These are phyloP conservation scores for Dryas octopetala DNA, from an alignment of 306 rosid species.

Conservation along the genomic window DNA sequence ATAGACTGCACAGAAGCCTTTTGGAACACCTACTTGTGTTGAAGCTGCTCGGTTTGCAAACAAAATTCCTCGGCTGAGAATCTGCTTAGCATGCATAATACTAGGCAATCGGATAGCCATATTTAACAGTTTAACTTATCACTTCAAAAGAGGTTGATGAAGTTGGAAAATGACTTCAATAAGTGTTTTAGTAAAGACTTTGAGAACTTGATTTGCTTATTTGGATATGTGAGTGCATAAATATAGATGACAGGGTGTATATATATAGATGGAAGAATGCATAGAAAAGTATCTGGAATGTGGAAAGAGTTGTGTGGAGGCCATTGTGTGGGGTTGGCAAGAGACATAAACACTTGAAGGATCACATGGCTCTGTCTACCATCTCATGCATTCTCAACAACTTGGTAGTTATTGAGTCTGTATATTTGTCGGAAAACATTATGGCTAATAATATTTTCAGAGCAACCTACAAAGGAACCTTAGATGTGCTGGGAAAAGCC, in stretches of 20 bases:
- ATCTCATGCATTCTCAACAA: background rate
- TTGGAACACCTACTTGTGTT: too few species aligned
- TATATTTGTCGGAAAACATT: slow-evolving; percentile 4
- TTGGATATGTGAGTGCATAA: background rate
- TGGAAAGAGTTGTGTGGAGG: background rate
- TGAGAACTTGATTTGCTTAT: slow-evolving; percentile 9
- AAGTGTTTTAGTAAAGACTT: slow-evolving; percentile 1
- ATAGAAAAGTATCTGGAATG: background rate
- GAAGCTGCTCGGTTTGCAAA: too few species aligned
- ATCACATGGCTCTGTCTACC: slow-evolving; percentile 21
- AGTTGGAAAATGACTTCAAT: background rate
- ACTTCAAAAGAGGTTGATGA: background rate
- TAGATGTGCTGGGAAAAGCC: background rate
- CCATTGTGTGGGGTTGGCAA: background rate
- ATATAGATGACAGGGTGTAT: background rate
- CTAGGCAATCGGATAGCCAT: slow-evolving; percentile 32
- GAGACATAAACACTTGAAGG: background rate
- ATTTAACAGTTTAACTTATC: background rate
- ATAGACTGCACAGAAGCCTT: too few species aligned
- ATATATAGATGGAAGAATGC: background rate
- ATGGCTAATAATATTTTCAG: background rate
- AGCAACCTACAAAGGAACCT: background rate
- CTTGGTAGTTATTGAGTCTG: background rate
- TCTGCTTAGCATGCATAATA: too few species aligned
- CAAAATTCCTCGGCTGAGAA: too few species aligned